Evolutionary conservation across 495 filamentous ascomycete genomes (phyloP).

Genomic region (Talaromyces liani): DNA sequence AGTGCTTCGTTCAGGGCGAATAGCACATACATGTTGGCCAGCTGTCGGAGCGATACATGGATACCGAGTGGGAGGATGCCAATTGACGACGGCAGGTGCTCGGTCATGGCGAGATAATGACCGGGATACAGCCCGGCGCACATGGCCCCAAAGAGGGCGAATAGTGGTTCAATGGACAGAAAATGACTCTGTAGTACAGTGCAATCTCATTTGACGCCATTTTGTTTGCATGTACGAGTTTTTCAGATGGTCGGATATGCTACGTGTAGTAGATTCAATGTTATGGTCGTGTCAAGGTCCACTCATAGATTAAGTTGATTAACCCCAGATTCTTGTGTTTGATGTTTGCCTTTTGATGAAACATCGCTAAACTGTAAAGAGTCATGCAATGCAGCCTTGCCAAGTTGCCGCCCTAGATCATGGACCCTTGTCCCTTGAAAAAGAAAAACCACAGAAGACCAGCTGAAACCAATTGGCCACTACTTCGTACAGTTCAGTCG

Average conservation of each 20-base stretch:
- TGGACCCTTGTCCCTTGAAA: background rate
- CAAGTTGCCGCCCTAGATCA: background rate
- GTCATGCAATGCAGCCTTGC: background rate
- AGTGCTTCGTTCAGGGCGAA: slow-evolving; percentile 66
- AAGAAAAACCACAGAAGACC: background rate
- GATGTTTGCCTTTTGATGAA: background rate
- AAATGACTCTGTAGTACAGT: slow-evolving; percentile 49
- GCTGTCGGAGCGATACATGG: slow-evolving; percentile 34
- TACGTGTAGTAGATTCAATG: background rate
- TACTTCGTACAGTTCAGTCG: background rate
- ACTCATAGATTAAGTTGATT: background rate
- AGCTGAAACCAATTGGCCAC: background rate
- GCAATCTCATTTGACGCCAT: slow-evolving; percentile 4
- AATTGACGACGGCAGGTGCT: slow-evolving; percentile 34
- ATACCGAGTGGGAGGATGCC: slow-evolving; percentile 16
- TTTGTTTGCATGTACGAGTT: background rate
- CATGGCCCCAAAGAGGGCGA: slow-evolving; percentile 58
- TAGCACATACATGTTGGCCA: slow-evolving; percentile 25
- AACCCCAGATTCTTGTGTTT: background rate
- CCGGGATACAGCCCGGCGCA: slow-evolving; percentile 48
- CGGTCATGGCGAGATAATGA: slow-evolving; percentile 54
- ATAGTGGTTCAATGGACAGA: slow-evolving; percentile 58
- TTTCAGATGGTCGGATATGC: background rate
- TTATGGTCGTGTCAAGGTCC: background rate
- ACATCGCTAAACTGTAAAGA: background rate